Percentiles rank a stretch among this genome's conserved stretches.
phyloP scores from a whole-genome alignment of 2,329 filamentous ascomycete species.

The Monilinia fructigena region DNA sequence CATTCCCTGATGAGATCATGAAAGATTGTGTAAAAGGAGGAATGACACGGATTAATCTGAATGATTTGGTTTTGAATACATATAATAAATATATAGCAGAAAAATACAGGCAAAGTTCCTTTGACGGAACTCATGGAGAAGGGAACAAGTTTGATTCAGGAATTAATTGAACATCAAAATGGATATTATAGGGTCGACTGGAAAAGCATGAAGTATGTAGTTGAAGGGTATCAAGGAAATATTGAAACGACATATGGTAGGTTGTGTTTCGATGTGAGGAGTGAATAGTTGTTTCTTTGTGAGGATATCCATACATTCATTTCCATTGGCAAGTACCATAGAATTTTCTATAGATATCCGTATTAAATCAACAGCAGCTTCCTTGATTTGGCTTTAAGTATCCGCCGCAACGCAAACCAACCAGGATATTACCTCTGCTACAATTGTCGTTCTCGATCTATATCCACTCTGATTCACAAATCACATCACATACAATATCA shows the following conservation, averaged over 20 bases:
- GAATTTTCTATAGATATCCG: neutral
- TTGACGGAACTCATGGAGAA: slow-evolving; percentile 37
- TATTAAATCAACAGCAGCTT: neutral
- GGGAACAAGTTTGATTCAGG: slow-evolving; percentile 34
- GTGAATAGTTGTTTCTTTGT: neutral
- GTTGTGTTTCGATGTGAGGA: neutral
- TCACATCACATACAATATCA: neutral
- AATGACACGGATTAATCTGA: slow-evolving; percentile 44
- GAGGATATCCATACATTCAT: neutral
- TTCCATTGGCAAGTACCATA: neutral
- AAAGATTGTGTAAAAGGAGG: slow-evolving; percentile 48
- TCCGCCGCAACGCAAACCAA: neutral
- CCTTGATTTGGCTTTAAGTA: neutral
- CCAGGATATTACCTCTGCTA: neutral
- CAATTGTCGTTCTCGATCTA: no score
- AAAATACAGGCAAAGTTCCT: slow-evolving; percentile 28
- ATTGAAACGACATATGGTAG: neutral
- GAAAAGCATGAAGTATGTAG: slow-evolving; percentile 30
- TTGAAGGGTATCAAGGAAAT: neutral
- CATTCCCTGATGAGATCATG: slow-evolving; percentile 51
- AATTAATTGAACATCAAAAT: slow-evolving; percentile 34
- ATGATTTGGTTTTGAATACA: slow-evolving; percentile 32
- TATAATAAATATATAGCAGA: slow-evolving; percentile 34
- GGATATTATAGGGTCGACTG: slow-evolving; percentile 35
- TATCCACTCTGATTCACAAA: neutral